These are phyloP conservation scores for Rhizopogon rudus DNA, from an alignment of 768 basidiomycete species.

Conservation along the genomic window DNA sequence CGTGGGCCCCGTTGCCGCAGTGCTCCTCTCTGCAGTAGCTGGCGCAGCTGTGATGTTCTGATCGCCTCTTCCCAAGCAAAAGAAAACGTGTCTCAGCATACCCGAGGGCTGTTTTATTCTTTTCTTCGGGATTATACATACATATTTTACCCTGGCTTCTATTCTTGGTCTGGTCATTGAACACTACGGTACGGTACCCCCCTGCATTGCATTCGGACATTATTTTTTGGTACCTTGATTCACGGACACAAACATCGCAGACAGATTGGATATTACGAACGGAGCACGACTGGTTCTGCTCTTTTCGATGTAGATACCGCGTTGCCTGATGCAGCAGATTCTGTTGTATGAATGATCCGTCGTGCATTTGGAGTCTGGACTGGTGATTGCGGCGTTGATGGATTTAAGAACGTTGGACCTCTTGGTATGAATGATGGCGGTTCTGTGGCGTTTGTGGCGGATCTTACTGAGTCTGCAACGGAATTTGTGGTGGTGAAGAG, in stretches of 20 bases:
- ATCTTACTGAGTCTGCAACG: not conserved
- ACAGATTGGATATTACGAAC: constrained; percentile 13
- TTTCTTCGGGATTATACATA: constrained; percentile 1
- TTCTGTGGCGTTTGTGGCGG: not conserved
- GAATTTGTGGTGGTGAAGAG: not conserved
- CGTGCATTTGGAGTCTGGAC: not conserved
- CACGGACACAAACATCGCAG: not conserved
- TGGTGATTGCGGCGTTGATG: not conserved
- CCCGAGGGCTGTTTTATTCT: not conserved
- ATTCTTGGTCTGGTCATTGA: constrained; percentile 5
- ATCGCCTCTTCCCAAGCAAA: constrained; percentile 10
- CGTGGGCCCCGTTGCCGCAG: constrained; percentile 27
- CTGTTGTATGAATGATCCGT: not conserved
- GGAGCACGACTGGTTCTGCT: constrained; percentile 1
- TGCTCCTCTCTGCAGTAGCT: constrained; percentile 41
- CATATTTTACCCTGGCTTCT: constrained; percentile 2
- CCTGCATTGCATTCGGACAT: constrained; percentile 14
- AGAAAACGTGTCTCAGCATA: not conserved
- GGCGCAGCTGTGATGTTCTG: constrained; percentile 40
- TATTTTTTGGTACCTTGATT: not conserved
- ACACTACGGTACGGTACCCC: not conserved
- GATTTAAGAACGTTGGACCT: too few relatives aligned
- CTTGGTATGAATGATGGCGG: not conserved
- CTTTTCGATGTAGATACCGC: constrained; percentile 1
- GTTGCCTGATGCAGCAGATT: not conserved